A percentile compares a stretch with the other conserved stretches of the same genome.
Evolutionary conservation across 2,329 filamentous ascomycete genomes (phyloP).

Genomic region (Phaeosphaeriaceae sp.): DNA sequence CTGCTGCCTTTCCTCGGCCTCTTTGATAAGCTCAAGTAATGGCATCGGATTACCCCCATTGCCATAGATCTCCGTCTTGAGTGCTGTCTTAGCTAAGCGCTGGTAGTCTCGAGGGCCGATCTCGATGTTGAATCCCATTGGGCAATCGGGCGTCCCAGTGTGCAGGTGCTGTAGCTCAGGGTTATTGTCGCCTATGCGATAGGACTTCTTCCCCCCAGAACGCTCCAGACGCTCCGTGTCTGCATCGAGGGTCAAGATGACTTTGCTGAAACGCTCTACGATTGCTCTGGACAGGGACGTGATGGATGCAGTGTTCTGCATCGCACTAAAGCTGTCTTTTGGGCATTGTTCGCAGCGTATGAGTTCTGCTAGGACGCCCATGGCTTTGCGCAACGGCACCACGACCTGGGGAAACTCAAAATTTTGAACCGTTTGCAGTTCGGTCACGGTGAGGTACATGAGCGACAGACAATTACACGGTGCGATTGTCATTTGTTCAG

Average conservation of each 20-base stretch:
- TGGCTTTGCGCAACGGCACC: constrained; percentile 50
- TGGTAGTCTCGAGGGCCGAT: constrained; percentile 54
- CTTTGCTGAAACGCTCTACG: constrained; percentile 50
- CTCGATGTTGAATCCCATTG: constrained; percentile 54
- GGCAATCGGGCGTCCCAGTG: constrained; percentile 51
- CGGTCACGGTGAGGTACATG: constrained; percentile 54
- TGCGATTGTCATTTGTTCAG: constrained; percentile 4
- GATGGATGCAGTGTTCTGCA: constrained; percentile 55
- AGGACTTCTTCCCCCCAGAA: constrained; percentile 48
- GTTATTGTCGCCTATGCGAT: constrained; percentile 53
- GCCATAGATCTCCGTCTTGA: constrained; percentile 54
- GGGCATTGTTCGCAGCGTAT: constrained; percentile 54
- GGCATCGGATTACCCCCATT: constrained; percentile 36
- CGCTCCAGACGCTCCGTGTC: constrained; percentile 46
- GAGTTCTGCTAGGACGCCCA: constrained; percentile 48
- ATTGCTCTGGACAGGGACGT: constrained; percentile 52
- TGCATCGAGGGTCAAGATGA: constrained; percentile 49
- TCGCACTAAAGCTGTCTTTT: constrained; percentile 48
- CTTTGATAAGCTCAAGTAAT: constrained; percentile 45
- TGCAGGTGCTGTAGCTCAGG: constrained; percentile 51
- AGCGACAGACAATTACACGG: constrained; percentile 55
- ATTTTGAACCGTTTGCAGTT: constrained; percentile 48
- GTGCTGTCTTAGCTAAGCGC: constrained; percentile 52
- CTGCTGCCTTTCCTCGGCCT: constrained; percentile 52
- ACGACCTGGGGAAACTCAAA: constrained; percentile 54